Percentiles rank a stretch among this genome's conserved stretches.
Evolutionary conservation across 164 flowering plant species (phyloP).

Genomic region (Santalum album): DNA sequence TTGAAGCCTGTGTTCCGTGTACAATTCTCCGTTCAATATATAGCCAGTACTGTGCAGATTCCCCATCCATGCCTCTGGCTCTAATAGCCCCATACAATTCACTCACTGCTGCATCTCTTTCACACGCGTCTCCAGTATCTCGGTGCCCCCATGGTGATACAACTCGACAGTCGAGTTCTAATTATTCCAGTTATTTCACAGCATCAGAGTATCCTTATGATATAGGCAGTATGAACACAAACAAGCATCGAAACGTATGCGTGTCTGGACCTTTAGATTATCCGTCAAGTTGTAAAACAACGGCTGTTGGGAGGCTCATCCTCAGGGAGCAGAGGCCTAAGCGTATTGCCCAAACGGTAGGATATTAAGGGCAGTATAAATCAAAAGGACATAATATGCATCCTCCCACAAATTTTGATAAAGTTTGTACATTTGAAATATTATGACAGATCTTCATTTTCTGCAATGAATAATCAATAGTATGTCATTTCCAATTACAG

Average conservation of each 20-base stretch:
- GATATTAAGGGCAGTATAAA: too few species aligned
- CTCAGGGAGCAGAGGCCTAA: slow-evolving; percentile 80
- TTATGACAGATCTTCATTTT: too few species aligned
- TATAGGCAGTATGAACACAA: slow-evolving; percentile 28
- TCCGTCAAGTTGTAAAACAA: slow-evolving; percentile 61
- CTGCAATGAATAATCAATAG: too few species aligned
- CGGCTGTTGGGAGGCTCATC: slow-evolving; percentile 61
- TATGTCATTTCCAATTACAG: too few species aligned
- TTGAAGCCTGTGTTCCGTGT: slow-evolving; percentile 78
- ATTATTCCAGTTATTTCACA: slow-evolving; percentile 52
- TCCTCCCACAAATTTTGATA: too few species aligned
- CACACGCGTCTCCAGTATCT: slow-evolving; percentile 57
- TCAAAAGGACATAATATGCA: too few species aligned
- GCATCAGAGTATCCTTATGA: slow-evolving; percentile 49
- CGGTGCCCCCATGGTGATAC: slow-evolving; percentile 48
- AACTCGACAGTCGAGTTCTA: slow-evolving; percentile 39
- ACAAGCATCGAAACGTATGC: slow-evolving; percentile 45
- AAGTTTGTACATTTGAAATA: too few species aligned
- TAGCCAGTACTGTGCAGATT: slow-evolving; percentile 68
- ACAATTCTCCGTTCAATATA: slow-evolving; percentile 84
- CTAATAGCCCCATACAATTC: slow-evolving; percentile 50
- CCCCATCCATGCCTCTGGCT: slow-evolving; percentile 54
- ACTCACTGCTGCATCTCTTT: slow-evolving; percentile 43
- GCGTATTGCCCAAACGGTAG: slow-evolving; percentile 90
- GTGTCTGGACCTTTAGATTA: slow-evolving; percentile 91